Conservation (phyloP, 1,139 yeast genomes). For the Kodamaea sp. region DNA sequence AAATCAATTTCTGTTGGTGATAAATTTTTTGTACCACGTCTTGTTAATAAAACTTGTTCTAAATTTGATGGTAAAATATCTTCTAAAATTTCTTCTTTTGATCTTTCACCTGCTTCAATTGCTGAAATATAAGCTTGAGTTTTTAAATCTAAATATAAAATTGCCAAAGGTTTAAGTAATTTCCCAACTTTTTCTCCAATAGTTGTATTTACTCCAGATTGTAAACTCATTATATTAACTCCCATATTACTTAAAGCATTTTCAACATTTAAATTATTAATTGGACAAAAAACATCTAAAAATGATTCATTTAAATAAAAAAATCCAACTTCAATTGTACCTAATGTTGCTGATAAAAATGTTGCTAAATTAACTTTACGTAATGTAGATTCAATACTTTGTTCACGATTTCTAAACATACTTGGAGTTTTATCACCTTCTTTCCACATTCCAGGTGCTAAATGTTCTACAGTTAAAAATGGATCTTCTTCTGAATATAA, state of each 20-base stretch:
- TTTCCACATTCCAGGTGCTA: slow-evolving; percentile 66
- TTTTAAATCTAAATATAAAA: slow-evolving; percentile 75
- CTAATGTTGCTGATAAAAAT: slow-evolving; percentile 78
- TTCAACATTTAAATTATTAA: slow-evolving; percentile 42
- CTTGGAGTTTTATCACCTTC: slow-evolving; percentile 57
- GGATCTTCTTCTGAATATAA: slow-evolving; percentile 67
- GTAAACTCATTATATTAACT: slow-evolving; percentile 31
- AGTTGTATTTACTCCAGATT: slow-evolving; percentile 34
- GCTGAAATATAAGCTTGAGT: slow-evolving; percentile 95
- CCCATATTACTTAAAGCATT: slow-evolving; percentile 41
- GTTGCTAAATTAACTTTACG: slow-evolving; percentile 86
- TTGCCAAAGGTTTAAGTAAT: slow-evolving; percentile 75
- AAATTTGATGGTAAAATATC: slow-evolving; percentile 72
- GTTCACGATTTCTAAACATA: slow-evolving; percentile 57
- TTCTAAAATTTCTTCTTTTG: slow-evolving; percentile 66
- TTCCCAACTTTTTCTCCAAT: slow-evolving; percentile 51
- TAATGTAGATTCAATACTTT: slow-evolving; percentile 63
- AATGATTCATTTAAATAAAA: slow-evolving; percentile 80
- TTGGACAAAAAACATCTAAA: slow-evolving; percentile 78
- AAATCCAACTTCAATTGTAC: slow-evolving; percentile 83
- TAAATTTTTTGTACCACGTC: slow-evolving; percentile 41
- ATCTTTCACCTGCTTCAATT: slow-evolving; percentile 65
- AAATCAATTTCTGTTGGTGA: slow-evolving; percentile 74
- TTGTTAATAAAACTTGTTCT: slow-evolving; percentile 48
- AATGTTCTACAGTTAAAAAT: slow-evolving; percentile 56